phyloP scores from a whole-genome alignment of 192 early-diverging fungal species.

The Gryganskiella cystojenkinii region DNA sequence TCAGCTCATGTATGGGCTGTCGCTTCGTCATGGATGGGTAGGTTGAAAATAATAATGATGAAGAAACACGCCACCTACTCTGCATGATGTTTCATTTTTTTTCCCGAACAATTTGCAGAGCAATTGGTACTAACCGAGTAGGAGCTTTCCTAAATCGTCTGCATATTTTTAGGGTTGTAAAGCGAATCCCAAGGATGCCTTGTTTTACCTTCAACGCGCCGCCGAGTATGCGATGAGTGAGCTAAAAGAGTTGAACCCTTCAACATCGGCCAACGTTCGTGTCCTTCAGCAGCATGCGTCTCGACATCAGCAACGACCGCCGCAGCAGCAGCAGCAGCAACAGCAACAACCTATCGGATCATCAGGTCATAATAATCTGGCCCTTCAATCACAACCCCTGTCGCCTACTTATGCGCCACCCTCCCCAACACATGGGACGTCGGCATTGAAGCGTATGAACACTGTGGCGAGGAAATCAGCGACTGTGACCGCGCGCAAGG shows the following conservation, averaged over 20 bases:
- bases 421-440: not conserved
- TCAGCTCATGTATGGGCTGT: constrained; percentile 83
- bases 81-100: constrained; percentile 7
- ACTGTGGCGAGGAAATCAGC: constrained; percentile 27
- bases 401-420: not conserved
- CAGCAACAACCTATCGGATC: constrained; percentile 3
- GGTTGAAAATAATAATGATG: constrained; percentile 1
- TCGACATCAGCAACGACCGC: constrained; percentile 37
- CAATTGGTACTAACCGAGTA: no score
- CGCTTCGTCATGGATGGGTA: constrained; percentile 85
- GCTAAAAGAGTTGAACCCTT: constrained; percentile 55
- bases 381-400: constrained; percentile 38
- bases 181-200: constrained; percentile 72
- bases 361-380: no score
- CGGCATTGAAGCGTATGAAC: constrained; percentile 17
- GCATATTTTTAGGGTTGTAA: constrained; percentile 75
- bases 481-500: constrained; percentile 59
- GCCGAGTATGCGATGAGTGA: constrained; percentile 77
- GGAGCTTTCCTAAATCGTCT: no score
- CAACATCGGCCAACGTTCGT: constrained; percentile 21
- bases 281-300: constrained; percentile 12
- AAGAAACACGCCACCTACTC: not conserved
- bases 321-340: constrained; percentile 3
- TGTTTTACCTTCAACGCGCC: constrained; percentile 78
- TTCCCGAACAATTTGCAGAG: no score